Evolutionary conservation across 139 green algal genomes (phyloP).

Genomic region (Coccomyxa sp.): DNA sequence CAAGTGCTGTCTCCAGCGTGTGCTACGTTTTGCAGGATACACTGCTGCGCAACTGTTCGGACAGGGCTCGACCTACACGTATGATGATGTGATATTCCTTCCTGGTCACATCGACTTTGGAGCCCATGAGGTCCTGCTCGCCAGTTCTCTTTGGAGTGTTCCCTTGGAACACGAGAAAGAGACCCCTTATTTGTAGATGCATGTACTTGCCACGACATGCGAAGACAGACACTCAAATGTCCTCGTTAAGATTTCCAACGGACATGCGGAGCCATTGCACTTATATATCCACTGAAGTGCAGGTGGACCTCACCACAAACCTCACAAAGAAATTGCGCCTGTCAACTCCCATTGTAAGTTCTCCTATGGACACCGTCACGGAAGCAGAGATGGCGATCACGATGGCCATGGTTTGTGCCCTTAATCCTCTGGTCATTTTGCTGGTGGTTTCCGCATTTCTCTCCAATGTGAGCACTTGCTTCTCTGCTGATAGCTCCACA

Average conservation of each 20-base stretch:
- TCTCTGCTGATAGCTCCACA: background rate
- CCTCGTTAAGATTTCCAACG: no score
- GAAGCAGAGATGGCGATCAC: constrained; percentile 92
- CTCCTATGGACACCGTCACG: constrained; percentile 98
- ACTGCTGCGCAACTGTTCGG: constrained; percentile 62
- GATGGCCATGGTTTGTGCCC: constrained; percentile 76
- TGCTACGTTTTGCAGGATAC: constrained; percentile 48
- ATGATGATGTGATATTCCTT: constrained; percentile 98
- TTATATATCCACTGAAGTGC: background rate
- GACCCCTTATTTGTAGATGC: no score
- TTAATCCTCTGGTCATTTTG: background rate
- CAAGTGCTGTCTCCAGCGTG: no score
- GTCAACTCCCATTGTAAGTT: constrained; percentile 82
- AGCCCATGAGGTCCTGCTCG: constrained; percentile 73
- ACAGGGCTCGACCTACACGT: constrained; percentile 93
- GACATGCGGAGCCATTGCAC: no score
- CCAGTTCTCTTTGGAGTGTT: background rate
- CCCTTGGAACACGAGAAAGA: background rate
- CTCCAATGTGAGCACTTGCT: background rate
- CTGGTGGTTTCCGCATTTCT: background rate
- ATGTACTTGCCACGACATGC: no score
- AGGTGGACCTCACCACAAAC: constrained; percentile 82
- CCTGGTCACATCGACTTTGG: constrained; percentile 95
- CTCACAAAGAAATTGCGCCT: constrained; percentile 85
- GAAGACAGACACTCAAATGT: no score